phyloP scores from a whole-genome alignment of 345 rosid genomes.

The Syzygium jambos region DNA sequence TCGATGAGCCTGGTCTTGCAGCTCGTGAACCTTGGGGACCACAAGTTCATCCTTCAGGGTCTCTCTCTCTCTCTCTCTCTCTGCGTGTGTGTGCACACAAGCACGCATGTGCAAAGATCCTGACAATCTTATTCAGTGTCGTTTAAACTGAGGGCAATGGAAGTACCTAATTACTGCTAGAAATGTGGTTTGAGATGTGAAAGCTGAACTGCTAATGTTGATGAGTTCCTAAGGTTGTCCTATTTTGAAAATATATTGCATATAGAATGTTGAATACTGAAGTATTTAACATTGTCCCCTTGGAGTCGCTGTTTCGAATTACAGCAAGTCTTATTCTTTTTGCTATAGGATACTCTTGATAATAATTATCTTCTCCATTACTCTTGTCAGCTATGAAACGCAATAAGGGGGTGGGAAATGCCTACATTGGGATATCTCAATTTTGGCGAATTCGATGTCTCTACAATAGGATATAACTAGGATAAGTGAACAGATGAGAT shows the following conservation, averaged over 20 bases:
- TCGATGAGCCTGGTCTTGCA: slow-evolving; percentile 10
- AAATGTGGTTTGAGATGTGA: neutral
- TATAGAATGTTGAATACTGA: neutral
- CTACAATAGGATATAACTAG: neutral
- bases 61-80: slow-evolving; percentile 1
- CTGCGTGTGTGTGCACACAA: neutral
- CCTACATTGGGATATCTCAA: neutral
- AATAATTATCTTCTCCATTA: neutral
- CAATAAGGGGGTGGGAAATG: neutral
- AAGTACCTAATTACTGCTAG: neutral
- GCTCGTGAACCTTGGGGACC: slow-evolving; percentile 27
- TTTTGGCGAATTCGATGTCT: neutral
- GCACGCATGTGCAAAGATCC: neutral
- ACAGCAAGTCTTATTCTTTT: neutral
- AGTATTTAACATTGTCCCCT: neutral
- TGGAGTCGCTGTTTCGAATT: neutral
- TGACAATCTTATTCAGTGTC: neutral
- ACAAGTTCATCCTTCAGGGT: slow-evolving; percentile 60
- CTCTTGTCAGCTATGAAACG: neutral
- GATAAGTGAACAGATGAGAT: neutral
- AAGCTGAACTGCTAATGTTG: neutral
- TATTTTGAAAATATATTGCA: neutral
- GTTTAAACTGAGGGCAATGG: neutral
- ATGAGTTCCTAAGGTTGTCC: neutral
- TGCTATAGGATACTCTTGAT: neutral